phyloP scores from a whole-genome alignment of 345 rosid genomes.

The Eutrema japonicum region DNA sequence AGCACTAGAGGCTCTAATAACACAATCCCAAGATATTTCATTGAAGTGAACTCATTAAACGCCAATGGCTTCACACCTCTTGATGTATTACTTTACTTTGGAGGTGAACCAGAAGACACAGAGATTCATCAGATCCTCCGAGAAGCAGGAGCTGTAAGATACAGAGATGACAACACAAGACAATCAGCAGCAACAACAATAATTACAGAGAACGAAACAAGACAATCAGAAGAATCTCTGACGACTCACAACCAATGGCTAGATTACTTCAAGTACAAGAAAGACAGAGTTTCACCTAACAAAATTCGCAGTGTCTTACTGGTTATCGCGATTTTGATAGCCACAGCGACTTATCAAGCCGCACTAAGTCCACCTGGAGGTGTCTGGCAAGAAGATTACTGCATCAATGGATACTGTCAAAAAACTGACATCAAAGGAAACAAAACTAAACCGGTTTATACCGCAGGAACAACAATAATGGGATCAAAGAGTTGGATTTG shows the following conservation, averaged over 20 bases:
- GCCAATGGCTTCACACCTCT: constrained; percentile 42
- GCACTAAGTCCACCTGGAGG: constrained; percentile 49
- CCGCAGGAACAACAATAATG: constrained; percentile 39
- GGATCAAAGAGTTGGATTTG: constrained; percentile 35
- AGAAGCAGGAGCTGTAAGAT: constrained; percentile 40
- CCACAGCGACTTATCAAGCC: constrained; percentile 51
- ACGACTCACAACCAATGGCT: constrained; percentile 33
- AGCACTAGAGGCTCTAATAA: constrained; percentile 1
- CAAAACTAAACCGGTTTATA: constrained; percentile 22
- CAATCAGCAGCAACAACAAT: neutral
- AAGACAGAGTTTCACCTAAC: constrained; percentile 36
- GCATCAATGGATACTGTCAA: constrained; percentile 17
- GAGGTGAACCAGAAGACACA: constrained; percentile 41
- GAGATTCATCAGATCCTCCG: constrained; percentile 39
- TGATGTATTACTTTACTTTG: constrained; percentile 32
- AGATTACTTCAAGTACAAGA: constrained; percentile 37
- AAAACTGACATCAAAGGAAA: constrained; percentile 3
- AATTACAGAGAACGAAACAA: constrained; percentile 6
- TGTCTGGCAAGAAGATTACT: constrained; percentile 47
- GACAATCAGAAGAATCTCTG: constrained; percentile 33
- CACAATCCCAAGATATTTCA: constrained; percentile 10
- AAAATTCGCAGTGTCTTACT: constrained; percentile 41
- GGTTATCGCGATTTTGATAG: constrained; percentile 43
- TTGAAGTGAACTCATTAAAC: constrained; percentile 43
- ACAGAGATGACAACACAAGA: constrained; percentile 12